phyloP scores from a whole-genome alignment of 1,284 basidiomycete species.

The Cryptococcus sp. region DNA sequence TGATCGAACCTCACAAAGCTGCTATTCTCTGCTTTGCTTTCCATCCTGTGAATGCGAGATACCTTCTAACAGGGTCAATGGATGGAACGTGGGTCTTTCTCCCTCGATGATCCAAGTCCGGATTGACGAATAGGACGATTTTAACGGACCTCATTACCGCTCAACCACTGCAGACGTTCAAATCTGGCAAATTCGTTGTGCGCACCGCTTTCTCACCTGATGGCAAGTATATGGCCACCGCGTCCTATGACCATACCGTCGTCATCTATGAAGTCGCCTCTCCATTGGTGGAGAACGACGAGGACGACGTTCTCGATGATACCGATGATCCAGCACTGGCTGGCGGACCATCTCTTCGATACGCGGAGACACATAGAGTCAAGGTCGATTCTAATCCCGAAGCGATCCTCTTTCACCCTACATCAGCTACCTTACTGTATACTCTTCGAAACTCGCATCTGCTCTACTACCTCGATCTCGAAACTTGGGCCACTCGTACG shows the following conservation, averaged over 20 bases:
- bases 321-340: constrained; percentile 35
- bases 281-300: not conserved
- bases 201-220: constrained; percentile 39
- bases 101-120: not conserved
- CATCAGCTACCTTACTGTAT: constrained; percentile 32
- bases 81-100: constrained; percentile 41
- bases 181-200: constrained; percentile 43
- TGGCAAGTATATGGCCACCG: constrained; percentile 41
- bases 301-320: constrained; percentile 31
- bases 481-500: constrained; percentile 15
- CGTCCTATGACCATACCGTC: constrained; percentile 45
- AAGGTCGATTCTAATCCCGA: constrained; percentile 43
- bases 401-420: constrained; percentile 37
- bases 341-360: constrained; percentile 34
- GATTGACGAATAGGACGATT: constrained; percentile 15
- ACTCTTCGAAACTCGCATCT: constrained; percentile 37
- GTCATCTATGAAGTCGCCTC: constrained; percentile 32
- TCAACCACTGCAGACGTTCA: constrained; percentile 38
- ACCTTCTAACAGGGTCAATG: constrained; percentile 45
- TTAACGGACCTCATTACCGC: constrained; percentile 41
- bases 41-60: constrained; percentile 41
- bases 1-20: constrained; percentile 41
- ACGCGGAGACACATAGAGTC: constrained; percentile 24
- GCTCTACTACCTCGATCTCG: constrained; percentile 30
- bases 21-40: constrained; percentile 42